Evolutionary conservation across 176 grass and related monocot genomes (phyloP).

Genomic region (Saccharum officinarum): DNA sequence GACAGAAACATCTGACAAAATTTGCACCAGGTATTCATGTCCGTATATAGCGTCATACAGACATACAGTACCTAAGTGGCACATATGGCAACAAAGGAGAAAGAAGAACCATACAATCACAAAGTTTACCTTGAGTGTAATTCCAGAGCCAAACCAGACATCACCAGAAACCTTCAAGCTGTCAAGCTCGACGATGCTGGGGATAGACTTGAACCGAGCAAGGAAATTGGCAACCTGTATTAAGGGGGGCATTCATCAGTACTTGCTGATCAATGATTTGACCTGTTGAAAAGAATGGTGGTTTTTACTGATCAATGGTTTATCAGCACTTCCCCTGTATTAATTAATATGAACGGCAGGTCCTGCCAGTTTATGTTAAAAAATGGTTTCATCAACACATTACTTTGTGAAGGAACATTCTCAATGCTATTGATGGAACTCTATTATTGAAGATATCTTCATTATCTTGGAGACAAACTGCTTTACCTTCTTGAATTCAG

Average conservation of each 20-base stretch:
- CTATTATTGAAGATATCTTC: background rate
- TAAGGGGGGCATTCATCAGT: background rate
- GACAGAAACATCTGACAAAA: background rate
- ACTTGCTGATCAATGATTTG: background rate
- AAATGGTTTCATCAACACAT: background rate
- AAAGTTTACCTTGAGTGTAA: conserved; percentile 81
- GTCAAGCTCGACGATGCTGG: conserved; percentile 97
- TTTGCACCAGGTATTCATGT: background rate
- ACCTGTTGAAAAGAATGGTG: background rate
- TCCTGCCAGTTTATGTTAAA: no score
- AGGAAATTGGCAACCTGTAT: conserved; percentile 86
- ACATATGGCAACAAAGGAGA: background rate
- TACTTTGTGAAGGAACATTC: background rate
- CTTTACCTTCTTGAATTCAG: conserved; percentile 94
- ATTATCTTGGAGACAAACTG: conserved; percentile 4
- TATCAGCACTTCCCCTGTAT: no score
- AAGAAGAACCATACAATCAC: background rate
- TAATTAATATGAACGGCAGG: no score
- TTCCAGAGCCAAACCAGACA: conserved; percentile 77
- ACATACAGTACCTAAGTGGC: background rate
- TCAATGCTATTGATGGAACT: background rate
- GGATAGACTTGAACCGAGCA: conserved; percentile 84
- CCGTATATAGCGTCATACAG: background rate
- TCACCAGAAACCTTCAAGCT: conserved; percentile 97
- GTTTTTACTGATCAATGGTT: background rate